Percentiles rank a stretch among this genome's conserved stretches.
phyloP scores from a whole-genome alignment of 2,329 filamentous ascomycete genomes.

The Ophiostoma himal-ulmi region DNA sequence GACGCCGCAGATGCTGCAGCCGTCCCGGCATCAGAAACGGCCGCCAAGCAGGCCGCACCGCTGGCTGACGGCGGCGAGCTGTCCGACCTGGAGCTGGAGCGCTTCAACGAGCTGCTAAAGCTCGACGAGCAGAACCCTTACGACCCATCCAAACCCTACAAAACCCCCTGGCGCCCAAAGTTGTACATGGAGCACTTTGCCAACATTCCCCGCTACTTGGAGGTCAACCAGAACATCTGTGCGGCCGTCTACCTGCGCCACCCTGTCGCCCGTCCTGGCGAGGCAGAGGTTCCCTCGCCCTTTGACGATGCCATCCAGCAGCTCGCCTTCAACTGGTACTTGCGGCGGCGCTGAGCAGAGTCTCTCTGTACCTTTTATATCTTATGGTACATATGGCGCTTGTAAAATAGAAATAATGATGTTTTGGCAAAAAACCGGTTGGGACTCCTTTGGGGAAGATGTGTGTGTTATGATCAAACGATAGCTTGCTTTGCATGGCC shows the following conservation, averaged over 20 bases:
- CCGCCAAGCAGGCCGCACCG: not conserved
- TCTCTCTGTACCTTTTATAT: not conserved
- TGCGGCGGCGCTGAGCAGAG: conserved; percentile 54
- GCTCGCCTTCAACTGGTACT: conserved; percentile 89
- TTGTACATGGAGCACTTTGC: conserved; percentile 87
- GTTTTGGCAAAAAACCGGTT: no score
- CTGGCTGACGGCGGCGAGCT: conserved; percentile 30
- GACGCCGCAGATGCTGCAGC: not conserved
- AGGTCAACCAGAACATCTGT: conserved; percentile 97
- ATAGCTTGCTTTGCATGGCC: not conserved
- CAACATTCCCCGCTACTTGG: conserved; percentile 89
- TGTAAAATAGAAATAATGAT: conserved; percentile 13
- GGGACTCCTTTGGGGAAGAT: not conserved
- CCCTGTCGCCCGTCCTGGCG: conserved; percentile 77
- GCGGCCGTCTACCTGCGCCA: conserved; percentile 91
- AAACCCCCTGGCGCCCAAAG: conserved; percentile 82
- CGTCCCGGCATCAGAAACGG: conserved; percentile 14
- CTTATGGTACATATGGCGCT: not conserved
- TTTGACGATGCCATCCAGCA: conserved; percentile 66
- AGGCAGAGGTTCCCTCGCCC: conserved; percentile 78
- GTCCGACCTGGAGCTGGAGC: conserved; percentile 47
- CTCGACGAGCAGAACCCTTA: conserved; percentile 68
- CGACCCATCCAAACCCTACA: conserved; percentile 74
- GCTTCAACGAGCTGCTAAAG: conserved; percentile 53
- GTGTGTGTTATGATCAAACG: not conserved